Percentiles rank a stretch among this genome's conserved stretches.
Evolutionary conservation across 495 filamentous ascomycete genomes (phyloP).

Genomic region (Lasiosphaeria ovina): DNA sequence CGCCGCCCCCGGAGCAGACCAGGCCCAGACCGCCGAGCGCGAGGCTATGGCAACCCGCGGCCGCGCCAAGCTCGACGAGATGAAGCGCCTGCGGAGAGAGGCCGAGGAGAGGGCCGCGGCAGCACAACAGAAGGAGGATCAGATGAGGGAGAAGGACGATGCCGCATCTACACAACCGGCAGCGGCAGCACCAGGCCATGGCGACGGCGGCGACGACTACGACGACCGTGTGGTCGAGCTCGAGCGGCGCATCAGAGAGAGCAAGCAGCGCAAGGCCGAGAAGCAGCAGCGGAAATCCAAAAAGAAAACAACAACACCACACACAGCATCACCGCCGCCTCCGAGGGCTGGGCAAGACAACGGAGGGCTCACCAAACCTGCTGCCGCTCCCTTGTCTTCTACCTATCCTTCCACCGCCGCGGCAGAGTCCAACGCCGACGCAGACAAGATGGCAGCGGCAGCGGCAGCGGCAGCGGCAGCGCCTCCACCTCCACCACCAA

Average conservation of each 20-base stretch:
- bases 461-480: conserved; percentile 9
- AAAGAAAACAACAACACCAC: conserved; percentile 15
- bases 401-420: conserved; percentile 7
- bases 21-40: conserved; percentile 11
- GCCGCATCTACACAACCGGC: background rate
- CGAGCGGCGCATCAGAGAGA: conserved; percentile 33
- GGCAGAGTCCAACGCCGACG: conserved; percentile 34
- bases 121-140: conserved; percentile 18
- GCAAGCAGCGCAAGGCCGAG: conserved; percentile 31
- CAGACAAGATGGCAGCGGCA: conserved; percentile 15
- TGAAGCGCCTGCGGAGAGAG: conserved; percentile 35
- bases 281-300: conserved; percentile 33
- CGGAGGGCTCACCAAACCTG: conserved; percentile 10
- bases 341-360: background rate
- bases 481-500: background rate
- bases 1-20: background rate
- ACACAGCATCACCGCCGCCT: conserved; percentile 3
- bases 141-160: conserved; percentile 13
- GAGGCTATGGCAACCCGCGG: conserved; percentile 26
- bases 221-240: conserved; percentile 43
- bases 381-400: background rate
- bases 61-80: conserved; percentile 33
- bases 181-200: conserved; percentile 8
- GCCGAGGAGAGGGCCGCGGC: conserved; percentile 40
- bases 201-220: conserved; percentile 24